Evolutionary conservation across 2,329 filamentous ascomycete species (phyloP).

Genomic region (Didymella glomerata): DNA sequence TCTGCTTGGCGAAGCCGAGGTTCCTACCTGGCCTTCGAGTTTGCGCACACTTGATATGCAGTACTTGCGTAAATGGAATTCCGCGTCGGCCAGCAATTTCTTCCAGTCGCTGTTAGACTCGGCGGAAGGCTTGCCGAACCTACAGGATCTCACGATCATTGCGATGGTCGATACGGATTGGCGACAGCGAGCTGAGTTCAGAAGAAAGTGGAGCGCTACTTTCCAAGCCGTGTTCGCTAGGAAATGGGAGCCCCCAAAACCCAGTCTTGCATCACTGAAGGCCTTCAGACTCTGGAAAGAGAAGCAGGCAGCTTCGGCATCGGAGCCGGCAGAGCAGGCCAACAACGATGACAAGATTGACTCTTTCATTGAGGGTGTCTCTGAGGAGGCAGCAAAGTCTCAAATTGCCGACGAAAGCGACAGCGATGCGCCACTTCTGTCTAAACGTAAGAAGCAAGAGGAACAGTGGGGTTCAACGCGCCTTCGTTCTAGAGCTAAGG

Average conservation of each 20-base stretch:
- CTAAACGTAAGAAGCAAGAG: conserved; percentile 24
- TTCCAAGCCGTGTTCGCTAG: conserved; percentile 73
- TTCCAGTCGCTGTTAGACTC: conserved; percentile 80
- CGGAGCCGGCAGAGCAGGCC: not conserved
- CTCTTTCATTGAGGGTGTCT: conserved; percentile 36
- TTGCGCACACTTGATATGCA: conserved; percentile 77
- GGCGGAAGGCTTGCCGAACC: conserved; percentile 69
- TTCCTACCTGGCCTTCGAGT: conserved; percentile 79
- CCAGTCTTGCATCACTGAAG: conserved; percentile 53
- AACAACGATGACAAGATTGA: conserved; percentile 31
- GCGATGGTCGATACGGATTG: conserved; percentile 81
- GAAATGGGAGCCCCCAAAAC: conserved; percentile 54
- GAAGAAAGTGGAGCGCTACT: conserved; percentile 77
- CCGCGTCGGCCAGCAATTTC: conserved; percentile 75
- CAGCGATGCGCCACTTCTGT: conserved; percentile 41
- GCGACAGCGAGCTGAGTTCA: conserved; percentile 81
- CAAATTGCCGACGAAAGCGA: conserved; percentile 30
- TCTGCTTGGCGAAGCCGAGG: conserved; percentile 68
- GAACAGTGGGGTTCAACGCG: conserved; percentile 45
- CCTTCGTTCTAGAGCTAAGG: conserved; percentile 41
- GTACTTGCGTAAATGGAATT: conserved; percentile 78
- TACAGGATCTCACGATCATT: conserved; percentile 73
- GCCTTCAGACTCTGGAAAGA: conserved; percentile 55
- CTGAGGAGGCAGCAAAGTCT: conserved; percentile 15
- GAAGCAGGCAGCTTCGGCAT: not conserved